These are phyloP conservation scores for Rhodomyrtus tomentosa DNA, from an alignment of 345 rosid genomes.

Conservation along the genomic window DNA sequence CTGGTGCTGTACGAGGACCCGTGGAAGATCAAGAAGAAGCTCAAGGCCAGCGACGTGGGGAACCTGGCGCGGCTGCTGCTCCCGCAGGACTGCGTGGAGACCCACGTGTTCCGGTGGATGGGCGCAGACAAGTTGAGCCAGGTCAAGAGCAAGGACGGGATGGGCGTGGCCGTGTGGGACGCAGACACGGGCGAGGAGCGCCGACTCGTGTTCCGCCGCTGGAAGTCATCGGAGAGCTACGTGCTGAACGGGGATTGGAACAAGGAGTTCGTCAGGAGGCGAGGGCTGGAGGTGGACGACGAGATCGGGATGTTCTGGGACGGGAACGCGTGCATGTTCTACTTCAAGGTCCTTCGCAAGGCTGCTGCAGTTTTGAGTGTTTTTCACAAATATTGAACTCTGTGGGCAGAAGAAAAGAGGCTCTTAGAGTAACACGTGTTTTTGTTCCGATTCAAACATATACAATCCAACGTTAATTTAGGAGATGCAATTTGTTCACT, in stretches of 20 bases:
- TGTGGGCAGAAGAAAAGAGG: no score
- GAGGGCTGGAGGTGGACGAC: neutral
- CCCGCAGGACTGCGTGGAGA: neutral
- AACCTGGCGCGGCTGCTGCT: neutral
- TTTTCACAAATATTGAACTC: no score
- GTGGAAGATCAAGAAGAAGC: neutral
- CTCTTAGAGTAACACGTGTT: no score
- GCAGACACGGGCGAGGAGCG: neutral
- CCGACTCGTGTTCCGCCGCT: neutral
- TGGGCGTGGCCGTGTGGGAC: neutral
- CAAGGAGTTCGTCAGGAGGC: neutral
- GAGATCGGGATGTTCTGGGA: neutral
- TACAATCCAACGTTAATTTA: neutral
- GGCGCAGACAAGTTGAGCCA: neutral
- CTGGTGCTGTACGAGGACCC: neutral
- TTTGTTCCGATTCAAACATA: no score
- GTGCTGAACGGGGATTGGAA: neutral
- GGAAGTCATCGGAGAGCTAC: neutral
- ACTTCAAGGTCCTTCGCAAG: no score
- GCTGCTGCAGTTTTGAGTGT: no score
- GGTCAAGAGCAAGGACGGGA: neutral
- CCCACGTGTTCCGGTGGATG: neutral
- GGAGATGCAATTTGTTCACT: neutral
- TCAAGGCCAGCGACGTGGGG: neutral
- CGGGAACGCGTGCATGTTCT: neutral